Conservation (phyloP, 305 asterid species). For the Withania somnifera region DNA sequence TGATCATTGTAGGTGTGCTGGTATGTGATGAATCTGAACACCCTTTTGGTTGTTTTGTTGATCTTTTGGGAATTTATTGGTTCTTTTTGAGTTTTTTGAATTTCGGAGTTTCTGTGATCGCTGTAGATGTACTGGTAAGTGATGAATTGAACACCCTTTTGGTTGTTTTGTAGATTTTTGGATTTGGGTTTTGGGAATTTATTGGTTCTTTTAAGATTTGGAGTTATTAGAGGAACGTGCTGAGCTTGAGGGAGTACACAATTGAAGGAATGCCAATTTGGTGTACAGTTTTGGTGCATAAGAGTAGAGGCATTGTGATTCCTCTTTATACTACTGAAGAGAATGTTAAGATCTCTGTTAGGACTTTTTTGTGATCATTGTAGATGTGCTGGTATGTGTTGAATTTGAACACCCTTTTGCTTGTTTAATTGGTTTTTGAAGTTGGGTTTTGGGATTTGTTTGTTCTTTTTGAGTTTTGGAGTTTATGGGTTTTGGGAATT, state of each 20-base stretch:
- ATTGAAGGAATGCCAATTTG: no score
- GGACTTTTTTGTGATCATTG: slow-evolving; percentile 71
- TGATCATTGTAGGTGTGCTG: slow-evolving; percentile 68
- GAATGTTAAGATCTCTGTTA: slow-evolving; percentile 28
- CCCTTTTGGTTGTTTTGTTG: neutral
- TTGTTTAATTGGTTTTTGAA: neutral
- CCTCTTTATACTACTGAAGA: no score
- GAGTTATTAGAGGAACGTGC: neutral
- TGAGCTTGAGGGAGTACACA: no score
- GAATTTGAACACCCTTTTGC: neutral
- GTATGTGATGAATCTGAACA: slow-evolving; percentile 8
- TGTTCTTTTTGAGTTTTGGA: neutral
- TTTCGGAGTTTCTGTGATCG: slow-evolving; percentile 63
- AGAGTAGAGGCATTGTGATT: no score
- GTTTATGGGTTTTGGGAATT: neutral
- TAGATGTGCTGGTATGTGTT: slow-evolving; percentile 47
- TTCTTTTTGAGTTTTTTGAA: neutral
- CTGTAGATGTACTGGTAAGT: slow-evolving; percentile 66
- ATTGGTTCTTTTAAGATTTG: neutral
- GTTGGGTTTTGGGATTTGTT: neutral
- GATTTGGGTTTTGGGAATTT: neutral
- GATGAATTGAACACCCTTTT: neutral
- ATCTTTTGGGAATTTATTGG: neutral
- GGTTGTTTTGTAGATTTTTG: neutral
- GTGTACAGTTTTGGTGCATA: no score